Evolutionary conservation across 805 yeast species (phyloP), one percentile per base, ranked within the genome.

Genomic region (Cyberlindnera maritima): DNA sequence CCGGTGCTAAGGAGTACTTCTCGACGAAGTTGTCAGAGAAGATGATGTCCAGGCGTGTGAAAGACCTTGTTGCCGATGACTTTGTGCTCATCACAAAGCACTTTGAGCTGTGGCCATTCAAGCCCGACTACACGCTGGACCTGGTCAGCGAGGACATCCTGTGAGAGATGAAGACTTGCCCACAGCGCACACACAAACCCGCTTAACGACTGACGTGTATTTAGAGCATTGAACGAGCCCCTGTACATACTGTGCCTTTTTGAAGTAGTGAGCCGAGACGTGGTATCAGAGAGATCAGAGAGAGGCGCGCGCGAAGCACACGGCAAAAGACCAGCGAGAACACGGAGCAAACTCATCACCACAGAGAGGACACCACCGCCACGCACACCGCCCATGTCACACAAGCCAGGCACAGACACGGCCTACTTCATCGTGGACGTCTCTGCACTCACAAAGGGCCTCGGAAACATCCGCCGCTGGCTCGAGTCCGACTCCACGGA

Each of bases 81-180:
- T 69, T 84, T 49, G 48, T 70, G 6, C 54, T 62, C 6, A 60
- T 91, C 6, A 70, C 81, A 10, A 64, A 75, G 3, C 70, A 67
- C 2, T 88, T 84, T 60, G 73, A 70, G 36, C 58, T 66, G 13
- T 92, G 97, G 98, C 94, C 97, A 0, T 92, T 90, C 71, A 89
- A 83, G 63, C 97, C 96, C 0, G 75, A 68, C n/a, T 41, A 52
- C 6, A 13, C 50, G 17, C 35, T 46, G 62, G 67, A 47, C 60
- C 69, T 55, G 61, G 67, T 62, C 74, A 70, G 36, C 11, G 51
- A 49, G 15, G 43, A 41, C 19, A 7, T 23, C 2, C 11, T 23
- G 13, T 36, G 39, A 36, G n/a, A n/a, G n/a, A n/a, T n/a, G n/a
- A n/a, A n/a, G n/a, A n/a, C n/a, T n/a, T n/a, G n/a, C n/a, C n/a